These are phyloP conservation scores for Pichia deserticola DNA, from an alignment of 805 yeast species.

Conservation along the genomic window DNA sequence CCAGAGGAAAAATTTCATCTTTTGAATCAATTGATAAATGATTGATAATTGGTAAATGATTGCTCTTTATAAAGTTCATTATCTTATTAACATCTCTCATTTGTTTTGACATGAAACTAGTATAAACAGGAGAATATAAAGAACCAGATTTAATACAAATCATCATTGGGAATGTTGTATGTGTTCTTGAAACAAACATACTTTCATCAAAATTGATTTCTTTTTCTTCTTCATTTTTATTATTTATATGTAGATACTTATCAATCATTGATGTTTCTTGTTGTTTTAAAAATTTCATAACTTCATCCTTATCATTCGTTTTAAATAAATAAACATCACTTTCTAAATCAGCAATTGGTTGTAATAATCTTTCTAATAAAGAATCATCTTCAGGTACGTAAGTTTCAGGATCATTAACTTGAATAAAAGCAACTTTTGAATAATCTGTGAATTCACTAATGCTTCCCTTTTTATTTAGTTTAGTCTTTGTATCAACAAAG, in stretches of 20 bases:
- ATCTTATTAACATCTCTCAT: slow-evolving; percentile 44
- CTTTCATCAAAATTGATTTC: slow-evolving; percentile 34
- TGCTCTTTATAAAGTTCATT: slow-evolving; percentile 40
- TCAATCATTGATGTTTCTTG: slow-evolving; percentile 37
- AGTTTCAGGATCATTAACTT: slow-evolving; percentile 42
- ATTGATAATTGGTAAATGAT: slow-evolving; percentile 44
- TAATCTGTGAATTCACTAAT: slow-evolving; percentile 24
- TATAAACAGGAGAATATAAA: slow-evolving; percentile 44
- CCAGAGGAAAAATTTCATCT: slow-evolving; percentile 31
- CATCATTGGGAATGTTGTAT: slow-evolving; percentile 57
- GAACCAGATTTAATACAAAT: slow-evolving; percentile 53
- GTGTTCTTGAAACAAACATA: slow-evolving; percentile 41
- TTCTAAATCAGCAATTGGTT: slow-evolving; percentile 51
- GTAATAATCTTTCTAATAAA: slow-evolving; percentile 52
- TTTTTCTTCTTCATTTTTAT: not conserved
- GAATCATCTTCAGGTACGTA: slow-evolving; percentile 55
- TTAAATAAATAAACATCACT: slow-evolving; percentile 46
- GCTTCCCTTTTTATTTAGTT: slow-evolving; percentile 7
- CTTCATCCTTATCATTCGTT: slow-evolving; percentile 36
- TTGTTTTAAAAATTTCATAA: slow-evolving; percentile 31
- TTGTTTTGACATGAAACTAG: slow-evolving; percentile 58
- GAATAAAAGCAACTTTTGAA: slow-evolving; percentile 47
- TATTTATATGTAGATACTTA: slow-evolving; percentile 32
- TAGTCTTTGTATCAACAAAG: slow-evolving; percentile 2
- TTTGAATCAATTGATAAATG: slow-evolving; percentile 40